A percentile compares a stretch with the other conserved stretches of the same genome.
These are phyloP conservation scores for Apophysomyces ossiformis DNA, from an alignment of 371 early-diverging fungal genomes.

Conservation along the genomic window DNA sequence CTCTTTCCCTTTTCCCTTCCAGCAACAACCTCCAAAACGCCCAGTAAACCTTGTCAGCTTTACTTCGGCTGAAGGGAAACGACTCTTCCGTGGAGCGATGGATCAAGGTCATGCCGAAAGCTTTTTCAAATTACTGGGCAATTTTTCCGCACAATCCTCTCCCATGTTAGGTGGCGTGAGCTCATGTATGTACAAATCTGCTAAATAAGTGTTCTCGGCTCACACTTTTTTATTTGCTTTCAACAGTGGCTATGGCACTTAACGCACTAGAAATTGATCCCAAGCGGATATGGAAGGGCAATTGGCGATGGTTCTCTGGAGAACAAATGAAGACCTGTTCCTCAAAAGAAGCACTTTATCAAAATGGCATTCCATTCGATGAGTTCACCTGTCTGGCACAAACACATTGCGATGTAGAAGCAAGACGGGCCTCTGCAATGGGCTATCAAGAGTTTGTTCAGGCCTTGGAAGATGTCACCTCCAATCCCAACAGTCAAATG, in stretches of 20 bases:
- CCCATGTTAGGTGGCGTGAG: constrained; percentile 59
- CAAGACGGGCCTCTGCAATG: constrained; percentile 63
- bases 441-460: constrained; percentile 71
- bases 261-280: constrained; percentile 93
- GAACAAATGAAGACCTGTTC: constrained; percentile 85
- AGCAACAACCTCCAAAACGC: background rate
- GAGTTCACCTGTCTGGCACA: constrained; percentile 86
- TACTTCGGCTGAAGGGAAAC: constrained; percentile 77
- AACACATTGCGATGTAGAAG: constrained; percentile 77
- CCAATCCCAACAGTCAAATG: constrained; percentile 75
- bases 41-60: constrained; percentile 58
- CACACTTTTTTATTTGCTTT: background rate
- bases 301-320: constrained; percentile 84
- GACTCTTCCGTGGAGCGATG: constrained; percentile 78
- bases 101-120: constrained; percentile 80
- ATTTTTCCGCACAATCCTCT: constrained; percentile 87
- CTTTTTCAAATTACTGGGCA: constrained; percentile 84
- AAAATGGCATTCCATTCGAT: constrained; percentile 83
- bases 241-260: constrained; percentile 83
- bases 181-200: constrained; percentile 61
- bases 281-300: constrained; percentile 88
- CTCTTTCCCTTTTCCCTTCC: background rate
- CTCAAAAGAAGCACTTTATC: constrained; percentile 68
- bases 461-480: constrained; percentile 70
- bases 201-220: constrained; percentile 55